Evolutionary conservation across 257 asterid genomes (phyloP).

Genomic region (Ilex asprella): DNA sequence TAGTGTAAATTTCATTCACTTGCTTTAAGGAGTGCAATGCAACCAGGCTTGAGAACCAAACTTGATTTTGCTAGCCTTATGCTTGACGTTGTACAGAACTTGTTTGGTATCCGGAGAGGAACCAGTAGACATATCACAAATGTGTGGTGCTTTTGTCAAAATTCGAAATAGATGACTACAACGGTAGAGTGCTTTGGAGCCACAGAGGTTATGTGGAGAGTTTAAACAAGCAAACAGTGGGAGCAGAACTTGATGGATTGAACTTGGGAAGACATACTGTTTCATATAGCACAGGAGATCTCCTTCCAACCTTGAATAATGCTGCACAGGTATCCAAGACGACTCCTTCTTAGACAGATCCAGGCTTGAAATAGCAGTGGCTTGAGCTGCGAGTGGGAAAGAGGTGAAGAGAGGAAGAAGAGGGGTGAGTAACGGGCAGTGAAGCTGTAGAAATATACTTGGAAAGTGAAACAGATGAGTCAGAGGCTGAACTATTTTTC

Average conservation of each 20-base stretch:
- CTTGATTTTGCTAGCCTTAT: too few species aligned
- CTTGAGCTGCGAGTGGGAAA: constrained; percentile 56
- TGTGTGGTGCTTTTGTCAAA: too few species aligned
- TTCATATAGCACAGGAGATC: constrained; percentile 75
- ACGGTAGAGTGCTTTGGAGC: too few species aligned
- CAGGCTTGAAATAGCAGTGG: constrained; percentile 76
- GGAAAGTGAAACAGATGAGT: constrained; percentile 30
- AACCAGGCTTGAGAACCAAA: too few species aligned
- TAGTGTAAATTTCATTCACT: too few species aligned
- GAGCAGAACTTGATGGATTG: constrained; percentile 65
- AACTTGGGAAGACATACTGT: too few species aligned
- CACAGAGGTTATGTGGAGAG: constrained; percentile 79
- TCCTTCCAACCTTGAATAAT: constrained; percentile 87
- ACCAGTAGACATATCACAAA: too few species aligned
- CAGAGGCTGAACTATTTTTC: constrained; percentile 34
- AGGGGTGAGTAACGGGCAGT: constrained; percentile 11
- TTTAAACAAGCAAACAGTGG: constrained; percentile 87
- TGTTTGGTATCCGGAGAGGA: too few species aligned
- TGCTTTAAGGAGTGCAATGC: too few species aligned
- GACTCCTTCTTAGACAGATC: constrained; percentile 28
- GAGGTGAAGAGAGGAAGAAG: constrained; percentile 32
- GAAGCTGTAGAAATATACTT: constrained; percentile 40
- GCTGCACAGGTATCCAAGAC: constrained; percentile 76
- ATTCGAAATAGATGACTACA: too few species aligned
- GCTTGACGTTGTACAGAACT: too few species aligned